Evolutionary conservation across 306 rosid species (phyloP).

Genomic region (Sechiopsis laciniata): DNA sequence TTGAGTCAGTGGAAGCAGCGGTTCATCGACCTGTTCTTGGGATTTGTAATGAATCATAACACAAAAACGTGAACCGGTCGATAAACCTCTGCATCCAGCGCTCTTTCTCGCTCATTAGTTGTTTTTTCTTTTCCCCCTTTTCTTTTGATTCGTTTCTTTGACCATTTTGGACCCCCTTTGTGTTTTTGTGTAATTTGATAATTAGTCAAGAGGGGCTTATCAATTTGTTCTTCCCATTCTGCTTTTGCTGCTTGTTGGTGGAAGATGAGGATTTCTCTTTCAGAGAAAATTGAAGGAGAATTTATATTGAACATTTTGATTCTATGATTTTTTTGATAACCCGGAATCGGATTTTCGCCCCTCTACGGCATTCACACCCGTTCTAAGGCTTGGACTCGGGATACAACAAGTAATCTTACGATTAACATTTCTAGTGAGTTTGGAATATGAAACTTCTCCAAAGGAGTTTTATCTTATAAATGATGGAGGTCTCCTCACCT

Average conservation of each 20-base stretch:
- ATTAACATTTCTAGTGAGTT: too few relatives aligned
- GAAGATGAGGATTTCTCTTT: not conserved
- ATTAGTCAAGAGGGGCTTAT: not conserved
- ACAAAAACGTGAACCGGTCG: conserved; percentile 91
- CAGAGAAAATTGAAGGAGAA: not conserved
- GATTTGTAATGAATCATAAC: conserved; percentile 42
- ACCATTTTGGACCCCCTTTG: conserved; percentile 14
- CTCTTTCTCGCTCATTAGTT: conserved; percentile 33
- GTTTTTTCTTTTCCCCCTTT: not conserved
- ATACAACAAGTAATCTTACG: too few relatives aligned
- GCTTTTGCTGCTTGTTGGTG: not conserved
- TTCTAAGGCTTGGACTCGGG: too few relatives aligned
- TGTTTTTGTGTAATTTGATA: conserved; percentile 15
- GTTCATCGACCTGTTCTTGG: conserved; percentile 99
- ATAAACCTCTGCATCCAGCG: conserved; percentile 99
- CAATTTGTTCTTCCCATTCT: not conserved
- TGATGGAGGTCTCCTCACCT: too few relatives aligned
- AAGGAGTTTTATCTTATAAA: too few relatives aligned
- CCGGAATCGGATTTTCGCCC: too few relatives aligned
- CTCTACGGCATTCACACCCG: too few relatives aligned
- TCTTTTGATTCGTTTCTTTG: conserved; percentile 2
- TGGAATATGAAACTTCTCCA: too few relatives aligned
- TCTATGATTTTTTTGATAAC: too few relatives aligned
- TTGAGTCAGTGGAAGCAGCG: conserved; percentile 99
- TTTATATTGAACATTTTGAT: too few relatives aligned